Evolutionary conservation across 1,139 yeast genomes (phyloP), one percentile per base, ranked within the genome.

Genomic region (Lodderomyces margitis): DNA sequence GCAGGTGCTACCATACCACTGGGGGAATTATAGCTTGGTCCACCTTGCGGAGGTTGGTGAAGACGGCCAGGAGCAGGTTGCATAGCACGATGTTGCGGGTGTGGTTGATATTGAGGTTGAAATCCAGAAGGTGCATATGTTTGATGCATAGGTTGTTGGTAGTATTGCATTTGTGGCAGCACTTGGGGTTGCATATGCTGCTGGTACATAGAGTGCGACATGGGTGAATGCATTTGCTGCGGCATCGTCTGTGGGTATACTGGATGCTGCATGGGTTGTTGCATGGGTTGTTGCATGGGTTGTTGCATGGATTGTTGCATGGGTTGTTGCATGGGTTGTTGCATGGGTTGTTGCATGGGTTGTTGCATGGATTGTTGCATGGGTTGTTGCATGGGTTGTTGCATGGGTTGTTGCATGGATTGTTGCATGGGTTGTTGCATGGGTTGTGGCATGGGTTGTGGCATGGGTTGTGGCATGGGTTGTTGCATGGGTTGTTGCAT

Each of bases 1-100:
- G 72, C 61, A 42, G 34, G 33, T 16, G 17, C 12, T n/a, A 30
- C 11, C 65, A 32, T 12, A 3, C 11, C 10, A 6, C 23, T 34
- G 15, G 32, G 2, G 21, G 14, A 19, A 15, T 28, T 11, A 28
- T 28, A 19, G 11, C 19, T 15, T 12, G 24, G 12, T 9, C 33
- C 39, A 21, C 33, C 25, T 15, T 35, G 14, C 21, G 36, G 16
- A 32, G 32, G 32, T n/a, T n/a, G 32, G 3, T 28, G 32, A 14
- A 11, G 32, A 17, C 32, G 16, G 16, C 17, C 15, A 16, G 38
- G 12, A 10, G 17, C 34, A 12, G 19, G 3, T 34, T 21, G 14
- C 19, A 23, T 37, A 7, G 19, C 20, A 23, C 24, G 31, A 4
- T 33, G 23, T 21, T 32, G 6, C 23, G 30, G 34, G 20, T 10